Conservation (phyloP, 2,329 filamentous ascomycete genomes). For the Ascochyta pisi region DNA sequence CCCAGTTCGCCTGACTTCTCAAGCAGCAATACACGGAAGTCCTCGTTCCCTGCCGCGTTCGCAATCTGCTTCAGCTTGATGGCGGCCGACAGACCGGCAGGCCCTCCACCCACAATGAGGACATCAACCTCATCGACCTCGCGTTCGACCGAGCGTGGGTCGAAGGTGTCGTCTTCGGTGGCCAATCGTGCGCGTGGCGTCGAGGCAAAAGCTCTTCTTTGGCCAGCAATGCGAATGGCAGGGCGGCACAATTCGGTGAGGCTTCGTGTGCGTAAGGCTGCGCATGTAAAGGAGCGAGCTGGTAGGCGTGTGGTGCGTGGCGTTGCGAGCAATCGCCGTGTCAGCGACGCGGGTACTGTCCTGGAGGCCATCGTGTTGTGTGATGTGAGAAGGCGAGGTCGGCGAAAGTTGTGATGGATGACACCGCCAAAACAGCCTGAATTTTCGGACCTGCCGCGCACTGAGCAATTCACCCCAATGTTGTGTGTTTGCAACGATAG, state of each 20-base stretch:
- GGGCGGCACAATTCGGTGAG: slow-evolving; percentile 37
- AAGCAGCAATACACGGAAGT: slow-evolving; percentile 89
- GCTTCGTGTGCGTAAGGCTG: slow-evolving; percentile 22
- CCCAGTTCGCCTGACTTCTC: slow-evolving; percentile 97
- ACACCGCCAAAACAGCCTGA: slow-evolving; percentile 4
- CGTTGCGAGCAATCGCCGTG: slow-evolving; percentile 35
- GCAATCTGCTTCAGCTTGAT: slow-evolving; percentile 96
- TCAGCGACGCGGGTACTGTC: slow-evolving; percentile 35
- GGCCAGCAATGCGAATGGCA: slow-evolving; percentile 47
- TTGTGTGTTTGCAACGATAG: slow-evolving; percentile 7
- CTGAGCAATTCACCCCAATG: slow-evolving; percentile 3
- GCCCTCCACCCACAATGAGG: slow-evolving; percentile 95
- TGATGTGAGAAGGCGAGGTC: slow-evolving; percentile 10
- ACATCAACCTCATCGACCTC: slow-evolving; percentile 95
- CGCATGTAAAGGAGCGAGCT: slow-evolving; percentile 28
- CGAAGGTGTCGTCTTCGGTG: slow-evolving; percentile 47
- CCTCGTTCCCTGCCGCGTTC: slow-evolving; percentile 92
- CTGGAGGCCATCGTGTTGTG: slow-evolving; percentile 42
- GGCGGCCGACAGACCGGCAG: slow-evolving; percentile 88
- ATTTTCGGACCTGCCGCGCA: slow-evolving; percentile 7
- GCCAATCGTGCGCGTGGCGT: slow-evolving; percentile 42
- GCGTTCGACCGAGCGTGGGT: slow-evolving; percentile 70
- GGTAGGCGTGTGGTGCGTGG: slow-evolving; percentile 27
- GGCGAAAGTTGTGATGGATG: slow-evolving; percentile 13
- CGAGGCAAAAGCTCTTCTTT: slow-evolving; percentile 46